Evolutionary conservation across 768 basidiomycete genomes (phyloP).

Genomic region (Suillus discolor): DNA sequence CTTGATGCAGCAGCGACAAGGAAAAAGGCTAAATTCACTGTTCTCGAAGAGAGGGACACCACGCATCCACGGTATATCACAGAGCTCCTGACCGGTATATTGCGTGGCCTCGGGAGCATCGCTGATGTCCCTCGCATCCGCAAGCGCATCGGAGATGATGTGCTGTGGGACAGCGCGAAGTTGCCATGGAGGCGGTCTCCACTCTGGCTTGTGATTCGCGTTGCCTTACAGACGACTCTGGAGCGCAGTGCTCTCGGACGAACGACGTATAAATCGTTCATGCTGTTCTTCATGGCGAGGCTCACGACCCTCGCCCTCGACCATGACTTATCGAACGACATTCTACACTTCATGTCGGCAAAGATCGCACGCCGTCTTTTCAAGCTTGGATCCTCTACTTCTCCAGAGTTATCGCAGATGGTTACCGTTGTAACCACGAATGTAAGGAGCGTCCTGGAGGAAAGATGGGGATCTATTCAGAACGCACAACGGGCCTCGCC

Average conservation of each 20-base stretch:
- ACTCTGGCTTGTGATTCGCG: slow-evolving; percentile 52
- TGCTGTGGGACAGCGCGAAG: slow-evolving; percentile 40
- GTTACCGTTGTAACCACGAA: background rate
- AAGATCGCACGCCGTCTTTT: slow-evolving; percentile 40
- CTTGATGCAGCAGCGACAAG: slow-evolving; percentile 32
- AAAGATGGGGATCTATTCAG: slow-evolving; percentile 40
- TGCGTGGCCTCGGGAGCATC: slow-evolving; percentile 39
- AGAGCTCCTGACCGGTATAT: slow-evolving; percentile 48
- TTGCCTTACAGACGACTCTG: slow-evolving; percentile 44
- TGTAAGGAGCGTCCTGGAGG: slow-evolving; percentile 27
- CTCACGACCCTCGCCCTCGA: slow-evolving; percentile 15
- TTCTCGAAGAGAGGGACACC: slow-evolving; percentile 32
- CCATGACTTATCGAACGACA: slow-evolving; percentile 27
- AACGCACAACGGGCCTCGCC: slow-evolving; percentile 26
- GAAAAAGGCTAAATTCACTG: slow-evolving; percentile 37
- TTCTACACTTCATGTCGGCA: slow-evolving; percentile 37
- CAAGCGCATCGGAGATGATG: slow-evolving; percentile 52
- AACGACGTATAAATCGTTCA: slow-evolving; percentile 35
- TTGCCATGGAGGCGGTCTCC: slow-evolving; percentile 53
- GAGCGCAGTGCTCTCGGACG: slow-evolving; percentile 16
- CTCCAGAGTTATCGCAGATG: slow-evolving; percentile 18
- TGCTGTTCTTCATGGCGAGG: slow-evolving; percentile 31
- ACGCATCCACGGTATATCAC: slow-evolving; percentile 51
- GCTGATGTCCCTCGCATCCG: slow-evolving; percentile 30
- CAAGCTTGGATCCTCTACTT: slow-evolving; percentile 34